Evolutionary conservation across 2,329 filamentous ascomycete species (phyloP), one percentile per base, ranked within the genome.

Genomic region (Aspergillus awamori): DNA sequence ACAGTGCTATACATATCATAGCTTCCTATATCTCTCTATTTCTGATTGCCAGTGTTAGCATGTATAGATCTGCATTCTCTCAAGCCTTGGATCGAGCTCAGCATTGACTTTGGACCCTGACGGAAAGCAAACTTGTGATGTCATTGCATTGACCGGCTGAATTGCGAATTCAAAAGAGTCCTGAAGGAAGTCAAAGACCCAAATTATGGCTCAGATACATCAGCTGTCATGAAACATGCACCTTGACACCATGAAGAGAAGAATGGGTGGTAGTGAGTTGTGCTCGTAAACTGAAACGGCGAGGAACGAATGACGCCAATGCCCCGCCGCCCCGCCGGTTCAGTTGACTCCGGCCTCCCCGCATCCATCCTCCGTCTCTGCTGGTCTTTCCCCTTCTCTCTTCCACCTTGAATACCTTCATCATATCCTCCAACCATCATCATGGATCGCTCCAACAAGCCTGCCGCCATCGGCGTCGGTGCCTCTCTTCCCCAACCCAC

Each of bases 381-480:
- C 20, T 24, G 20, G 10, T 24, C 41, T n/a, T 45, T 22, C 20
- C 20, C 41, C 41, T 45, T 45, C 41, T 45, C 22, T 5, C 41
- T 24, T n/a, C 20, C 39, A 6, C 10, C 20, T 45, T 45, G 20
- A 45, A 22, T 13, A 6, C 41, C 41, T 45, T 22, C 41, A 17
- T 45, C 20, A 15, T 22, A 24, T 8, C 20, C 11, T 36, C 11
- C 33, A 36, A 24, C 20, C 10, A 45, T 20, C 20, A 24, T 11
- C 17, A 90, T 96, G 79, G 92, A 96, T 74, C 89, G 93, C 76
- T 86, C 88, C 68, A 92, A 96, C 80, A 95, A 92, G 76, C 92
- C 92, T 60, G 83, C 87, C 57, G 89, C 91, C 41, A 86, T 94
- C 71, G 87, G 91, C 57, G 83, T 91, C 65, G 89, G 90, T 7